Base-by-base conservation (phyloP, 257 asterid genomes). In the Rhazya stricta region DNA sequence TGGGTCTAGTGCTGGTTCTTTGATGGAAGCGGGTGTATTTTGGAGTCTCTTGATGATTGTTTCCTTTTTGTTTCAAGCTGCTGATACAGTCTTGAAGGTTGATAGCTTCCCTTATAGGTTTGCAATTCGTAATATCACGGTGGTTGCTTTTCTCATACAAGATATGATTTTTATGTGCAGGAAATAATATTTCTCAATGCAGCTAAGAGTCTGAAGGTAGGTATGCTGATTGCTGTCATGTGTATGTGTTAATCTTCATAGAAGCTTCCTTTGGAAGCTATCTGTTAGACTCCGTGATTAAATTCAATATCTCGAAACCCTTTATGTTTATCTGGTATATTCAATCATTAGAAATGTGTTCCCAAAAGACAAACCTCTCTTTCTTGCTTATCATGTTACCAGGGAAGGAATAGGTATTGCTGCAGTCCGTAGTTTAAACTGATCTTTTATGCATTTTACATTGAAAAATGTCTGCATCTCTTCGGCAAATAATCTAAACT, bases 1-100 rank as follows among this genome's bases (percentile, higher is more conserved):
- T 69, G 99, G 99, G 78, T 88, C 99, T 63, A 92, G 97, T 78
- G 85, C 97, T 79, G 97, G 97, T 71, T 92, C 99, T 74, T 82
- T 92, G 85, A 82, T 88, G 90, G 97, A 89, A 76, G 91, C 89
- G 60, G 97, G 97, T 76, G 69, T 91, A 48, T 92, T 92, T 85
- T 95, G 99, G 99, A 95, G 97, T 82, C 79, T 85, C 87, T 82
- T 92, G 84, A 92, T 95, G 99, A 86, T 92, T 53, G 76, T 91
- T 78, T 95, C 99, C 45, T 95, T 95, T 91, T 85, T 95, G 61
- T 84, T 92, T 60, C 99, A 92, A 89, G 99, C 99, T 76, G 99
- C 92, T 72, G 99, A 94, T 79, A 86, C 97, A 51, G 91, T 94
- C 76, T 77, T 92, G 86, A 94, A 94, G 97, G 99, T 94, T 75